phyloP scores from a whole-genome alignment of 2,329 filamentous ascomycete genomes.

The Penicillium oxalicum region DNA sequence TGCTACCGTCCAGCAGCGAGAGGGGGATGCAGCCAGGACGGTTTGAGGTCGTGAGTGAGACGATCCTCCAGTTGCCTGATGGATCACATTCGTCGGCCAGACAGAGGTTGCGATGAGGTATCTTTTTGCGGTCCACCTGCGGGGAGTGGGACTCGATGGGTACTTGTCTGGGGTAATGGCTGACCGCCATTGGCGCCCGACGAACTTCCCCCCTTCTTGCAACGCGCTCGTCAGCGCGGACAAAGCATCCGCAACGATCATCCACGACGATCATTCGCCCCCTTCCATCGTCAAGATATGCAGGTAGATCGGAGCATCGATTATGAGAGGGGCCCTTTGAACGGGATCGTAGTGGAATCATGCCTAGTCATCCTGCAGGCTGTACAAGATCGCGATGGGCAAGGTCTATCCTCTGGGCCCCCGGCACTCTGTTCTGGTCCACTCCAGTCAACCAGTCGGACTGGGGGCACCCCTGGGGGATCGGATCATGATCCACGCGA shows the following conservation, averaged over 20 bases:
- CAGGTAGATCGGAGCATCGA: too few relatives aligned
- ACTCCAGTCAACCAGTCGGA: not conserved
- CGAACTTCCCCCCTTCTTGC: conserved; percentile 1
- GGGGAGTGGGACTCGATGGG: not conserved
- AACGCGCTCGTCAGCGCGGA: not conserved
- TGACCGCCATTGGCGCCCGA: conserved; percentile 23
- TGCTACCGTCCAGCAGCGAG: too few relatives aligned
- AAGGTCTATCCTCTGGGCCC: not conserved
- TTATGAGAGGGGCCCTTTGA: too few relatives aligned
- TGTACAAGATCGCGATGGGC: not conserved
- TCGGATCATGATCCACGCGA: not conserved
- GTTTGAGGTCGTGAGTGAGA: not conserved
- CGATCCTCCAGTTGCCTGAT: too few relatives aligned
- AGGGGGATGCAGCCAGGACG: too few relatives aligned
- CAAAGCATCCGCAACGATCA: too few relatives aligned
- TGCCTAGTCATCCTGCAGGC: too few relatives aligned
- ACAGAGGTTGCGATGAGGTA: not conserved
- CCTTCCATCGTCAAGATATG: too few relatives aligned
- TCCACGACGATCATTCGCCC: too few relatives aligned
- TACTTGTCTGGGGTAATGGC: conserved; percentile 7
- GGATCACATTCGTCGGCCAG: too few relatives aligned
- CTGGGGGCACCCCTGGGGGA: not conserved
- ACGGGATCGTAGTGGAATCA: too few relatives aligned
- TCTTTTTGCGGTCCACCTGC: not conserved
- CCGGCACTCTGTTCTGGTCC: not conserved